Evolutionary conservation across 306 rosid genomes (phyloP), one percentile per base, ranked within the genome.

Genomic region (Sechiopsis laciniata): DNA sequence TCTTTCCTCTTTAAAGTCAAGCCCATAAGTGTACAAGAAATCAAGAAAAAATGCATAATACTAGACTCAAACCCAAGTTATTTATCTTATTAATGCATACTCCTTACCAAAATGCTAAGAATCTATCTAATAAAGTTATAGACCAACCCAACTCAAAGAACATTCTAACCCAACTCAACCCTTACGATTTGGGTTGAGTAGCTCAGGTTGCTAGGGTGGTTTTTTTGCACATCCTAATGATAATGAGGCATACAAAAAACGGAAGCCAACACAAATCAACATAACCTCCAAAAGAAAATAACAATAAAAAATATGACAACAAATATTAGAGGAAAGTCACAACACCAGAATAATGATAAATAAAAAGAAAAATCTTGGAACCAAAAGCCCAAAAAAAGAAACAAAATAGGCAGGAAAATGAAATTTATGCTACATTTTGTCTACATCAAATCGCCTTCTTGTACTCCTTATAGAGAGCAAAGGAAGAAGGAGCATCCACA

Each of bases 401-500:
- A 32, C n/a, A 32, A 35, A 63, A 63, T 63, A 48, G 15, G 15
- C 67, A 35, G 51, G 69, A 32, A 63, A 35, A 63, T 63, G 69
- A 63, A 35, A 63, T 35, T 16, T 35, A 32, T 63, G 51, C 22
- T 16, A 13, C 17, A 20, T 63, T 63, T 63, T 20, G 42, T 19
- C 54, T 10, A 37, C 52, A 20, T 52, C 9, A 3, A 10, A 2
- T 17, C 29, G 1, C 54, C 54, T 65, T 65, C 29, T 20, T 6
- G n/a, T 10, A 65, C 32, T 65, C 1, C 26, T n/a, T 19, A 58
- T 17, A 17, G 22, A 3, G 20, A 40, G 54, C 69, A 35, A 35
- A 63, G 20, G 67, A 63, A 63, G 67, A 63, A 63, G 69, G 61
- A 76, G 57, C 60, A 45, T 69, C 62, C 60, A 32, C 20, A 32